Percentiles rank a stretch among this genome's conserved stretches.
Evolutionary conservation across 208 protist genomes (phyloP).

Genomic region (Strigomonas galati): DNA sequence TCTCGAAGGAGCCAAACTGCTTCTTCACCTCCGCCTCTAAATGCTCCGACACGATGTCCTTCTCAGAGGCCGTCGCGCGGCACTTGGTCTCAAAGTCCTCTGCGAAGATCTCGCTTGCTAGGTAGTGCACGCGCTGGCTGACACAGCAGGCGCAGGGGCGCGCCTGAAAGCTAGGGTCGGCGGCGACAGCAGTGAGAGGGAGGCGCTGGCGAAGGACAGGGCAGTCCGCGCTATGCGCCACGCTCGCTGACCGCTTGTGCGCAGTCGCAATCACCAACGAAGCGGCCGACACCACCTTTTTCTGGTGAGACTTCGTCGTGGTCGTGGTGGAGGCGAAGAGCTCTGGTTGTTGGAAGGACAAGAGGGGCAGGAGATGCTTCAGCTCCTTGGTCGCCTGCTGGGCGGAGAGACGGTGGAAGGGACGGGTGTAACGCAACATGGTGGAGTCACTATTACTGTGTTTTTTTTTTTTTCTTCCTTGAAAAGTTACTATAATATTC

Average conservation of each 20-base stretch:
- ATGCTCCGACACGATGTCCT: constrained; percentile 17
- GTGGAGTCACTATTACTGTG: not conserved
- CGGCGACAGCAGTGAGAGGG: constrained; percentile 40
- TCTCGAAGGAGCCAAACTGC: constrained; percentile 38
- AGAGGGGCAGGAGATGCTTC: constrained; percentile 21
- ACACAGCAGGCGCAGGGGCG: constrained; percentile 57
- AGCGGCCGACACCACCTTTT: constrained; percentile 22
- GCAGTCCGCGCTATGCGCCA: constrained; percentile 40
- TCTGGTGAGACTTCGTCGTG: no score
- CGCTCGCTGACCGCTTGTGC: constrained; percentile 17
- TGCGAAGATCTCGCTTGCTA: constrained; percentile 68
- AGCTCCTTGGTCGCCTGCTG: constrained; percentile 22
- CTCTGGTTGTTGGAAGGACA: constrained; percentile 13
- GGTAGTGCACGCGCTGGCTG: constrained; percentile 53
- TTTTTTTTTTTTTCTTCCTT: constrained; percentile 1
- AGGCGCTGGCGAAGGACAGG: constrained; percentile 41
- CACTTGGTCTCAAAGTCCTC: constrained; percentile 48
- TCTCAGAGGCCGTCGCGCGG: not conserved
- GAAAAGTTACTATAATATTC: no score
- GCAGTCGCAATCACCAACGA: constrained; percentile 35
- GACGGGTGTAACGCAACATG: not conserved
- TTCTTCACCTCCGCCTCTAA: constrained; percentile 25
- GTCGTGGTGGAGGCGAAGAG: not conserved
- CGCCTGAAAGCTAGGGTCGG: constrained; percentile 40
- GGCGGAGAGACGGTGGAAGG: constrained; percentile 6